phyloP scores from a whole-genome alignment of 2,329 filamentous ascomycete species.

The Colletotrichum coccodes region DNA sequence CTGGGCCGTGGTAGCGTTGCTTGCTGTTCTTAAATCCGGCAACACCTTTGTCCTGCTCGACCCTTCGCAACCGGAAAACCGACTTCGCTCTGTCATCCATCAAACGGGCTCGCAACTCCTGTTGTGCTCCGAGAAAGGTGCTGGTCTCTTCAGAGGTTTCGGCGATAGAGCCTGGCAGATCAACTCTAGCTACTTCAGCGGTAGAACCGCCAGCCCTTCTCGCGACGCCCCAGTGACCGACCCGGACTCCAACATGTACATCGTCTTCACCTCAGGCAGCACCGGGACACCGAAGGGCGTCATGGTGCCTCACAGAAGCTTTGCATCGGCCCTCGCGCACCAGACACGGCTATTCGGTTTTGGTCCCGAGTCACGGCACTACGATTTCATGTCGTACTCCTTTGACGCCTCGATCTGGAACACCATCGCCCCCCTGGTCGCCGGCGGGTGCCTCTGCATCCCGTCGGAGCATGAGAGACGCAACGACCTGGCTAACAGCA shows the following conservation, averaged over 20 bases:
- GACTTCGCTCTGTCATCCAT: not conserved
- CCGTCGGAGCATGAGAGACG: not conserved
- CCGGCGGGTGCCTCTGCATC: not conserved
- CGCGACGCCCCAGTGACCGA: not conserved
- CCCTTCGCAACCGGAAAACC: not conserved
- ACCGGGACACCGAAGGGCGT: not conserved
- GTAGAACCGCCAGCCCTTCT: not conserved
- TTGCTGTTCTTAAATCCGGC: constrained; percentile 14
- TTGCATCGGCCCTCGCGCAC: not conserved
- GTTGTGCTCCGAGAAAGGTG: not conserved
- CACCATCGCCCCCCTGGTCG: not conserved
- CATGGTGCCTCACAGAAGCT: not conserved
- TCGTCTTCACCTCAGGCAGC: not conserved
- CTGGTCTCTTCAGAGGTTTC: not conserved
- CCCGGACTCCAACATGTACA: not conserved
- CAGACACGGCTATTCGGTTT: not conserved
- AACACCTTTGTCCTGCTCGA: constrained; percentile 2
- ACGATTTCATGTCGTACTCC: constrained; percentile 43
- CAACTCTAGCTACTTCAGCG: not conserved
- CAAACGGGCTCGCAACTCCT: not conserved
- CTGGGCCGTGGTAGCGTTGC: constrained; percentile 8
- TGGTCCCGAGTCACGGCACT: not conserved
- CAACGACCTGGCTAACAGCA: not conserved
- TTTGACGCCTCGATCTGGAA: constrained; percentile 43
- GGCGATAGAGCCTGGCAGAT: not conserved